These are phyloP conservation scores for Tulasnella sp. DNA, from an alignment of 768 basidiomycete genomes.

Conservation along the genomic window DNA sequence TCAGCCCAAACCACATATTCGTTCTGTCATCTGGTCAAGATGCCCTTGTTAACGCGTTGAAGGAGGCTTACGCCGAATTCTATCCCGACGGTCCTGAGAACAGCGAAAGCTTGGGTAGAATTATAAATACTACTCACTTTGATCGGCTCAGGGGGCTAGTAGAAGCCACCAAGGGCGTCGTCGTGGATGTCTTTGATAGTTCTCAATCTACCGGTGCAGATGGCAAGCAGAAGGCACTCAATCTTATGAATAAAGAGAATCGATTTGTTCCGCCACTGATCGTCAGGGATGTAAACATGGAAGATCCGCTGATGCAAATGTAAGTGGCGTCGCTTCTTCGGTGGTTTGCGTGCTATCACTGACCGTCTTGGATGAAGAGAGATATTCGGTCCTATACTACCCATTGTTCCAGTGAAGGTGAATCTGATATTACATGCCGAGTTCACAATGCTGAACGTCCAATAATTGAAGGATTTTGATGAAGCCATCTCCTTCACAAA, in stretches of 20 bases:
- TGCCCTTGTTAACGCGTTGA: constrained; percentile 34
- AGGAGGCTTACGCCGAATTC: constrained; percentile 31
- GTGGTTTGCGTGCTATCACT: background rate
- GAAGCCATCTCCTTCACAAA: constrained; percentile 23
- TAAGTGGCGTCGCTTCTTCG: constrained; percentile 10
- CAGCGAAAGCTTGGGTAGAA: constrained; percentile 22
- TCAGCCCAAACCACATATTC: constrained; percentile 32
- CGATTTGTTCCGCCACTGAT: constrained; percentile 47
- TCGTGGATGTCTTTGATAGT: constrained; percentile 41
- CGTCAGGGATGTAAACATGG: constrained; percentile 38
- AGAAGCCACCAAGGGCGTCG: constrained; percentile 37
- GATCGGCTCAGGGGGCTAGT: constrained; percentile 38
- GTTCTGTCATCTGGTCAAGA: constrained; percentile 33
- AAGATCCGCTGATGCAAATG: constrained; percentile 42
- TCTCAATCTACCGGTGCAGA: no score
- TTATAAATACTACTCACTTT: constrained; percentile 44
- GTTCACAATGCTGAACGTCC: background rate
- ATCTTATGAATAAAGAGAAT: constrained; percentile 28
- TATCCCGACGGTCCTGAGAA: constrained; percentile 34
- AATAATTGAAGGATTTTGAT: constrained; percentile 15
- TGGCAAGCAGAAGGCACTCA: no score
- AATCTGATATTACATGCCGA: background rate
- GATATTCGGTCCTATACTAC: constrained; percentile 29
- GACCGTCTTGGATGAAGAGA: constrained; percentile 19
- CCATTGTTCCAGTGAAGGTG: constrained; percentile 23